phyloP scores from a whole-genome alignment of 2,329 filamentous ascomycete genomes.

The Remersonia thermophila region DNA sequence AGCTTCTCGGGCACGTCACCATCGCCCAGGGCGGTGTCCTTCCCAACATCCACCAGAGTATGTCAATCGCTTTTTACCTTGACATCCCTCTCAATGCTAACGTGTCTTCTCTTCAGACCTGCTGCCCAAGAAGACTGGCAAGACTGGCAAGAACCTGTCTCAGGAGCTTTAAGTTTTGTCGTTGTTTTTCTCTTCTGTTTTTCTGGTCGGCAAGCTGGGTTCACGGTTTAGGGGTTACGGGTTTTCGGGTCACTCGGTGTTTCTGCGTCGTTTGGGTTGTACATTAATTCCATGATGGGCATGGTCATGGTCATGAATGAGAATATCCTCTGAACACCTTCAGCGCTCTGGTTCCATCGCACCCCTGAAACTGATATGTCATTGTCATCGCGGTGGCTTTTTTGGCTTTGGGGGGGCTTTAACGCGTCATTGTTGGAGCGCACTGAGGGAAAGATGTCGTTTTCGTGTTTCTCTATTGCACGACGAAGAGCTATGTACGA shows the following conservation, averaged over 20 bases:
- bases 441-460: no score
- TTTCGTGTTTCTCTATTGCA: not conserved
- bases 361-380: not conserved
- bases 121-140: slow-evolving; percentile 96
- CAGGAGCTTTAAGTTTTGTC: slow-evolving; percentile 70
- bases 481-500: slow-evolving; percentile 8
- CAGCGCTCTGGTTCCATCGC: slow-evolving; percentile 1
- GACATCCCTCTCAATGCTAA: slow-evolving; percentile 14
- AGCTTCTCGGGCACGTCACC: slow-evolving; percentile 89
- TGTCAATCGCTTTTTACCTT: slow-evolving; percentile 25
- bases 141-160: slow-evolving; percentile 83
- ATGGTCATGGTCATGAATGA: slow-evolving; percentile 51
- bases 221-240: slow-evolving; percentile 68
- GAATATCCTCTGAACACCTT: slow-evolving; percentile 37
- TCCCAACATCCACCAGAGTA: slow-evolving; percentile 96
- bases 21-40: slow-evolving; percentile 96
- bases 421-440: no score
- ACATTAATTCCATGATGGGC: slow-evolving; percentile 55
- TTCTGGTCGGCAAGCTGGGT: slow-evolving; percentile 56
- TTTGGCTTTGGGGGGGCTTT: not conserved
- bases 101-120: slow-evolving; percentile 53
- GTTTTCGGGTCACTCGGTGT: slow-evolving; percentile 65
- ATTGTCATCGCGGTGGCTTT: no score
- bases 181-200: slow-evolving; percentile 49
- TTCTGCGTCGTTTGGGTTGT: slow-evolving; percentile 53